Conservation (phyloP, 1,284 basidiomycete species). For the Chalciporus sp. region DNA sequence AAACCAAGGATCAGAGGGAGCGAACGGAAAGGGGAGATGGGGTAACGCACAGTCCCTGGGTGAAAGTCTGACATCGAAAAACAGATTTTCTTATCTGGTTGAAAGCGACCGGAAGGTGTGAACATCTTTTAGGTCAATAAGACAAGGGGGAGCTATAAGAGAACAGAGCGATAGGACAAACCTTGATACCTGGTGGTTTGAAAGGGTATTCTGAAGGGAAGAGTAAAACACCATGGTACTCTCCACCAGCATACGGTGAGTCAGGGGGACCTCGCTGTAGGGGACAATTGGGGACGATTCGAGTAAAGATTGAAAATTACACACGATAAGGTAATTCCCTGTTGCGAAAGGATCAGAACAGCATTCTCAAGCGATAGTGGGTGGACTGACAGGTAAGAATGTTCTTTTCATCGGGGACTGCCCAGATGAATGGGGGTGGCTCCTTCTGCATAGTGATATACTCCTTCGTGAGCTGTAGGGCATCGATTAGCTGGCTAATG, state of each 20-base stretch:
- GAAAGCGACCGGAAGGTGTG: slow-evolving; percentile 92
- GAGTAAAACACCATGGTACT: slow-evolving; percentile 88
- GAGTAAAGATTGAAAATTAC: slow-evolving; percentile 20
- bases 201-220: slow-evolving; percentile 95
- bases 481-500: background rate
- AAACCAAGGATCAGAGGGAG: slow-evolving; percentile 1
- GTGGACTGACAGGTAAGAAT: slow-evolving; percentile 76
- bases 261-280: slow-evolving; percentile 88
- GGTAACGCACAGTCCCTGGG: slow-evolving; percentile 75
- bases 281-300: slow-evolving; percentile 8
- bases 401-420: slow-evolving; percentile 94
- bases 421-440: slow-evolving; percentile 93
- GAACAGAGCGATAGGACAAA: slow-evolving; percentile 32
- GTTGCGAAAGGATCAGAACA: slow-evolving; percentile 9
- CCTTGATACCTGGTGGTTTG: slow-evolving; percentile 96
- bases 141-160: slow-evolving; percentile 4
- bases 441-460: slow-evolving; percentile 92
- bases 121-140: slow-evolving; percentile 64
- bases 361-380: background rate
- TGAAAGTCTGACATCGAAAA: slow-evolving; percentile 97
- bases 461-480: slow-evolving; percentile 79
- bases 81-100: slow-evolving; percentile 93
- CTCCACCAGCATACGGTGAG: slow-evolving; percentile 89
- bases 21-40: background rate
- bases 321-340: slow-evolving; percentile 93